Evolutionary conservation across 768 basidiomycete genomes (phyloP).

Genomic region (Phanerochaete carnosa): DNA sequence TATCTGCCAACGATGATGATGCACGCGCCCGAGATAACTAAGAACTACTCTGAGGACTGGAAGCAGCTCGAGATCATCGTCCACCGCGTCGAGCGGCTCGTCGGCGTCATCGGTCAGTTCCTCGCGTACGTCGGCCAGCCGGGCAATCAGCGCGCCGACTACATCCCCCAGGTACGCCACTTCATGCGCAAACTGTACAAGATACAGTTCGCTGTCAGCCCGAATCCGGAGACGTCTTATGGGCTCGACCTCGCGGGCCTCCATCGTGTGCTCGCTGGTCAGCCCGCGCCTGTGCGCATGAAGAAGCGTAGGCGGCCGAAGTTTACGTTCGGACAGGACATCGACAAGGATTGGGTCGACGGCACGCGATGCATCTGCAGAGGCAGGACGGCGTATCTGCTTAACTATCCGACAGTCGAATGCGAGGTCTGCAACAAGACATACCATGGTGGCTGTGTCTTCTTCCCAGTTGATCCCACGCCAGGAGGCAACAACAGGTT

Average conservation of each 20-base stretch:
- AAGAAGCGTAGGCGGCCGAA: constrained; percentile 60
- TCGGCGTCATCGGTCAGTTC: constrained; percentile 75
- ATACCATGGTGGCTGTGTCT: constrained; percentile 77
- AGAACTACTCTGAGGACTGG: constrained; percentile 77
- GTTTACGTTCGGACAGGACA: constrained; percentile 74
- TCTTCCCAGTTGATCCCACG: constrained; percentile 51
- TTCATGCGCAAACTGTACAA: constrained; percentile 90
- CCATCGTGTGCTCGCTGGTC: constrained; percentile 75
- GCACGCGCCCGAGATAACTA: constrained; percentile 75
- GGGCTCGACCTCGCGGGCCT: constrained; percentile 80
- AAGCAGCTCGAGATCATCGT: constrained; percentile 78
- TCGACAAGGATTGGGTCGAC: constrained; percentile 70
- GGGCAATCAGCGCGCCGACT: constrained; percentile 70
- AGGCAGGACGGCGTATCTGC: constrained; percentile 58
- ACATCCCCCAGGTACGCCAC: constrained; percentile 80
- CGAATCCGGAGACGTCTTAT: constrained; percentile 76
- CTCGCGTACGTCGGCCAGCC: constrained; percentile 66
- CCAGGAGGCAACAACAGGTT: constrained; percentile 37
- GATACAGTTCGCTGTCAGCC: constrained; percentile 86
- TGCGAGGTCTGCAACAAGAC: constrained; percentile 64
- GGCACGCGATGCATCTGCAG: constrained; percentile 80
- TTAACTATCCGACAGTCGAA: constrained; percentile 59
- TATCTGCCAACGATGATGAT: constrained; percentile 69
- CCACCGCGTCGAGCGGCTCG: constrained; percentile 73
- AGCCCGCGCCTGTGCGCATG: constrained; percentile 46